phyloP scores from a whole-genome alignment of 2,329 filamentous ascomycete genomes.

The Atkinsonella texensis region DNA sequence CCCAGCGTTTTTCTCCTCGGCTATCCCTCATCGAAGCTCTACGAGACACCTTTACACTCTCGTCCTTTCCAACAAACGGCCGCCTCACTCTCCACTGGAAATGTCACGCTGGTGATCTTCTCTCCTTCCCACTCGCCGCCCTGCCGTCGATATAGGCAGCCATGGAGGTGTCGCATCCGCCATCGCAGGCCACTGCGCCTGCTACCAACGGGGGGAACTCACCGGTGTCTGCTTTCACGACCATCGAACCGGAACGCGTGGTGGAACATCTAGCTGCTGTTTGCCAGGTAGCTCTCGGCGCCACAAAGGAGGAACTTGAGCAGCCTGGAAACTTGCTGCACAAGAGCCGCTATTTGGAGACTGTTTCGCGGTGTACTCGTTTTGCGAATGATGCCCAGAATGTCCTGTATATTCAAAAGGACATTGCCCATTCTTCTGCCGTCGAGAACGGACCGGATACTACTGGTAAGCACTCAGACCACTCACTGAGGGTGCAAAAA shows the following conservation, averaged over 20 bases:
- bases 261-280: slow-evolving; percentile 62
- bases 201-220: slow-evolving; percentile 29
- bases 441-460: slow-evolving; percentile 36
- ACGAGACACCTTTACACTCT: neutral
- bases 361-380: slow-evolving; percentile 72
- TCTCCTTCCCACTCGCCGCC: neutral
- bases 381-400: slow-evolving; percentile 83
- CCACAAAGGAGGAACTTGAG: slow-evolving; percentile 67
- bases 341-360: slow-evolving; percentile 58
- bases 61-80: neutral
- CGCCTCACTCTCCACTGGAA: neutral
- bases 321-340: slow-evolving; percentile 74
- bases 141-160: slow-evolving; percentile 11
- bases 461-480: slow-evolving; percentile 24
- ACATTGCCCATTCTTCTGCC: slow-evolving; percentile 44
- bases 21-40: neutral
- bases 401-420: slow-evolving; percentile 85
- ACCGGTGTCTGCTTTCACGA: slow-evolving; percentile 33
- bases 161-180: slow-evolving; percentile 43
- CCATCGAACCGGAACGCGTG: slow-evolving; percentile 55
- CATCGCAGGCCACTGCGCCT: slow-evolving; percentile 28
- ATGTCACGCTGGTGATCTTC: slow-evolving; percentile 1
- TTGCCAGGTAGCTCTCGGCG: slow-evolving; percentile 62
- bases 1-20: neutral
- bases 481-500: neutral